A percentile compares a stretch with the other conserved stretches of the same genome.
Conservation (phyloP, 2,329 filamentous ascomycete species). For the Fusarium sp. region DNA sequence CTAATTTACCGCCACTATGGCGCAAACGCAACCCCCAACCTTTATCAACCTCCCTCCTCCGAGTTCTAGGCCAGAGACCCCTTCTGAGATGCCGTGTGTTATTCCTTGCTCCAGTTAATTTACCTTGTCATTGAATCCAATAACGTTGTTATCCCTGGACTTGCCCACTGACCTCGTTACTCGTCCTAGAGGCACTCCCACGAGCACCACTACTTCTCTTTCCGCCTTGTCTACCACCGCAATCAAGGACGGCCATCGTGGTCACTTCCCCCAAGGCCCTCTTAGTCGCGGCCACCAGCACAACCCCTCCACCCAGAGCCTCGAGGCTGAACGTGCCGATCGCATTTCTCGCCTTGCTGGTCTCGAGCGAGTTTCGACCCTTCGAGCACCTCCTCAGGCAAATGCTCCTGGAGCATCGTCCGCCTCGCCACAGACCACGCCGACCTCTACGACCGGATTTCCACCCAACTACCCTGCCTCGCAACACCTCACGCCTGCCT, state of each 20-base stretch:
- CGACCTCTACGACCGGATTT: slow-evolving; percentile 63
- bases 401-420: slow-evolving; percentile 53
- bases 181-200: slow-evolving; percentile 82
- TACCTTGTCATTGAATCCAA: slow-evolving; percentile 10
- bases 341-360: slow-evolving; percentile 94
- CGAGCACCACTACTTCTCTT: slow-evolving; percentile 90
- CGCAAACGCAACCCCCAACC: slow-evolving; percentile 68
- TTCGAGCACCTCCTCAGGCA: slow-evolving; percentile 65
- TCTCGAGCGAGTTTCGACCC: slow-evolving; percentile 87
- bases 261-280: slow-evolving; percentile 72
- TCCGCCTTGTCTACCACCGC: slow-evolving; percentile 93
- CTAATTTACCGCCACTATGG: slow-evolving; percentile 49
- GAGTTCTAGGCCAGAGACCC: slow-evolving; percentile 85
- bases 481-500: slow-evolving; percentile 70
- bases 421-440: slow-evolving; percentile 64
- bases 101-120: slow-evolving; percentile 25
- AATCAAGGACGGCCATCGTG: slow-evolving; percentile 95
- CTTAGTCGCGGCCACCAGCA: slow-evolving; percentile 71
- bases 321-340: slow-evolving; percentile 92
- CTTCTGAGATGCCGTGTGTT: slow-evolving; percentile 89
- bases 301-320: slow-evolving; percentile 74
- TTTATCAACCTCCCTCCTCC: slow-evolving; percentile 88
- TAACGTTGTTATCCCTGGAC: slow-evolving; percentile 5
- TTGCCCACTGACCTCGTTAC: slow-evolving; percentile 24
- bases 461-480: slow-evolving; percentile 56